These are phyloP conservation scores for Hibiscus mutabilis DNA, from an alignment of 345 rosid species.

Conservation along the genomic window DNA sequence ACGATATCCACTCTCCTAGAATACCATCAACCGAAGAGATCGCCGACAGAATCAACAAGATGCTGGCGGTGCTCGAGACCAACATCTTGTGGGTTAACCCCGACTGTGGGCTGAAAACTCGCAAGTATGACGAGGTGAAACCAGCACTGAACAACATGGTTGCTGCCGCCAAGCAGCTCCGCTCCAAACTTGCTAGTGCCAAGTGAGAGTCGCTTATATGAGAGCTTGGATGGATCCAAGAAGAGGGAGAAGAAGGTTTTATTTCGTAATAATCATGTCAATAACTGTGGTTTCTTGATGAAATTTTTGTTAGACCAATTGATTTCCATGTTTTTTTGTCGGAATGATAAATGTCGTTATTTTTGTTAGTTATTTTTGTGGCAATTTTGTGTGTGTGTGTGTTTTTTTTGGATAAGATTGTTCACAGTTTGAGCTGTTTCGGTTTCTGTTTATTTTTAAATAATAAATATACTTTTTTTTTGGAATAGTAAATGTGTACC, in stretches of 20 bases:
- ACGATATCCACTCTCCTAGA: slow-evolving; percentile 96
- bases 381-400: no score
- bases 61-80: slow-evolving; percentile 85
- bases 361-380: no score
- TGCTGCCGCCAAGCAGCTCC: slow-evolving; percentile 86
- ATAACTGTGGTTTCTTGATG: slow-evolving; percentile 21
- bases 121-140: slow-evolving; percentile 84
- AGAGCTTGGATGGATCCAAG: neutral
- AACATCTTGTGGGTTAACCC: slow-evolving; percentile 98
- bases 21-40: slow-evolving; percentile 91
- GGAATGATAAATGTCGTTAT: no score
- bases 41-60: slow-evolving; percentile 93
- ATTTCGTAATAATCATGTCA: slow-evolving; percentile 6
- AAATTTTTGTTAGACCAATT: slow-evolving; percentile 9
- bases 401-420: no score
- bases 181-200: slow-evolving; percentile 73
- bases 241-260: neutral
- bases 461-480: no score
- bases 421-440: no score
- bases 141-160: slow-evolving; percentile 92
- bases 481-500: no score
- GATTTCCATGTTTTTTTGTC: neutral
- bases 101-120: slow-evolving; percentile 93
- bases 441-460: no score
- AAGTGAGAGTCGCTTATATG: slow-evolving; percentile 38